Evolutionary conservation across 257 asterid genomes (phyloP).

Genomic region (Scutellaria galericulata): DNA sequence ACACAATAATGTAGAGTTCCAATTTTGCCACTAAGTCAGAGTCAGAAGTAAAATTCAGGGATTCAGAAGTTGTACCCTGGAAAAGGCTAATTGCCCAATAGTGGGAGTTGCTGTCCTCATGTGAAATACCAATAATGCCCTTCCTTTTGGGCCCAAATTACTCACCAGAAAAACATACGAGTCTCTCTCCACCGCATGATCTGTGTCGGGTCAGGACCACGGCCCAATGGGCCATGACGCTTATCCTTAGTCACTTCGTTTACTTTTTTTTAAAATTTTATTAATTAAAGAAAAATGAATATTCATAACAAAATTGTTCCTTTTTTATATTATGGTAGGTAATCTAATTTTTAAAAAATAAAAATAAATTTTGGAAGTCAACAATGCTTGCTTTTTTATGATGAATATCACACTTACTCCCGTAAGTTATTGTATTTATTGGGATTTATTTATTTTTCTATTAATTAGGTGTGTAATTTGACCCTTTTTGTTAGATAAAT

Average conservation of each 20-base stretch:
- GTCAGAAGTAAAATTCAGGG: slow-evolving; percentile 33
- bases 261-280: slow-evolving; percentile 32
- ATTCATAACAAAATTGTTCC: not conserved
- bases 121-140: slow-evolving; percentile 28
- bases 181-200: slow-evolving; percentile 48
- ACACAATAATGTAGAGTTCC: slow-evolving; percentile 10
- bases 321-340: slow-evolving; percentile 37
- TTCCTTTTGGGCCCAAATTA: not conserved
- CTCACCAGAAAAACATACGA: slow-evolving; percentile 33
- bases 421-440: slow-evolving; percentile 11
- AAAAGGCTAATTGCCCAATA: slow-evolving; percentile 34
- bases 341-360: slow-evolving; percentile 25
- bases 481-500: slow-evolving; percentile 28
- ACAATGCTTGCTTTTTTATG: slow-evolving; percentile 24
- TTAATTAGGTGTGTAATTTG: slow-evolving; percentile 37
- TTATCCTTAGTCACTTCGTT: slow-evolving; percentile 39
- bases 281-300: too few relatives aligned
- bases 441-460: slow-evolving; percentile 11
- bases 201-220: slow-evolving; percentile 53
- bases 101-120: slow-evolving; percentile 38
- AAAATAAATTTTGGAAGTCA: slow-evolving; percentile 34
- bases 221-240: slow-evolving; percentile 47
- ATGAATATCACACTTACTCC: slow-evolving; percentile 32
- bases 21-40: slow-evolving; percentile 33
- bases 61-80: slow-evolving; percentile 37